These are phyloP conservation scores for Pestalotiopsis sp. DNA, from an alignment of 2,329 filamentous ascomycete species.

Conservation along the genomic window DNA sequence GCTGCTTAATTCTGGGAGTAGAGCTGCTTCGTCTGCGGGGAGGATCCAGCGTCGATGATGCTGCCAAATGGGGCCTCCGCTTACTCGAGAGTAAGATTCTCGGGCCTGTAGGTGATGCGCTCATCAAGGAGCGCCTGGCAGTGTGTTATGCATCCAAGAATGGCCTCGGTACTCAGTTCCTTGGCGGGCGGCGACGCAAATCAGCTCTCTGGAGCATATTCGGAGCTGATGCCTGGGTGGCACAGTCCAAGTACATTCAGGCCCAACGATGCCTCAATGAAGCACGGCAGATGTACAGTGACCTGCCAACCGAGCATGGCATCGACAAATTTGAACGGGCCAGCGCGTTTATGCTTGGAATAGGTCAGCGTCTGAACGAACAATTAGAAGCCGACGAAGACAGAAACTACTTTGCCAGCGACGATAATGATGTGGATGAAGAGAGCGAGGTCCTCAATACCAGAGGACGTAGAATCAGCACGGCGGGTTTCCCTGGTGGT, in stretches of 20 bases:
- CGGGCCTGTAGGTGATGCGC: conserved; percentile 75
- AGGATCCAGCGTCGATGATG: conserved; percentile 80
- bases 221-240: conserved; percentile 82
- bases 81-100: conserved; percentile 79
- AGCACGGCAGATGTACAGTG: conserved; percentile 59
- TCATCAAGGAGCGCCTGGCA: conserved; percentile 84
- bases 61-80: conserved; percentile 80
- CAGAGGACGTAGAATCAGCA: conserved; percentile 57
- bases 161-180: conserved; percentile 65
- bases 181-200: conserved; percentile 78
- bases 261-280: conserved; percentile 78
- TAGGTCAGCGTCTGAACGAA: conserved; percentile 53
- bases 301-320: conserved; percentile 51
- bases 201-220: conserved; percentile 88
- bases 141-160: conserved; percentile 79
- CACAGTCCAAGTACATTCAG: conserved; percentile 74
- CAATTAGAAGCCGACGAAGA: conserved; percentile 41
- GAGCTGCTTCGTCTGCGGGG: conserved; percentile 84
- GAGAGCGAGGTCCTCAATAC: conserved; percentile 49
- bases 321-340: conserved; percentile 55
- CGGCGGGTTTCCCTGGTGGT: conserved; percentile 48
- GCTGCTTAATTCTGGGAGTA: conserved; percentile 74
- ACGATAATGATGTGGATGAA: conserved; percentile 28
- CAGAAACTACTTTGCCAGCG: conserved; percentile 19
- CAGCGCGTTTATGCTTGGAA: conserved; percentile 52